Base-by-base conservation (phyloP, 441 rosid genomes). In the Metrosideros polymorpha region DNA sequence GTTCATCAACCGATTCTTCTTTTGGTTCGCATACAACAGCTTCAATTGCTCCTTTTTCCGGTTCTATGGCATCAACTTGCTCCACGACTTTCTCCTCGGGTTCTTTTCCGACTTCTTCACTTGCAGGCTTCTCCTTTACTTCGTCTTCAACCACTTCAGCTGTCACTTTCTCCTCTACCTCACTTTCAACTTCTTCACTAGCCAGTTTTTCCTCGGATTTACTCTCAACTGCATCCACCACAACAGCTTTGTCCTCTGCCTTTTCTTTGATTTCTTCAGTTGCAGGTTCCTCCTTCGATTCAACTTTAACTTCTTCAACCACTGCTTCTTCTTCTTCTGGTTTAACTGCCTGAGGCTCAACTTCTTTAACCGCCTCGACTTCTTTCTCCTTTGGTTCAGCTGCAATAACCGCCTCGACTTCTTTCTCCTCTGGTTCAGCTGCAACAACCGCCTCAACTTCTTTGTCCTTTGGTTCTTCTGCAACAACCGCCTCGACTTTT, bases 1-100 rank as follows among this genome's bases (percentile, higher is more conserved):
- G 76, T 29, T 86, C 88, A 35, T 12, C 53, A 25, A 49, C 59
- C 45, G 14, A 18, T 53, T 87, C 47, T 63, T 87, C 87, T 56
- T 82, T 83, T 84, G 82, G 88, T 63, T 82, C 85, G 10, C 35
- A 35, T 52, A 50, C 56, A 10, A 25, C 84, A 56, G 82, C 42
- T 43, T 87, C 86, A 84, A 27, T 82, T 54, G 45, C 59, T 22
- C 29, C 76, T 61, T 84, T 66, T 59, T 84, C 85, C 35, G 14
- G 59, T 86, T 85, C 87, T 57, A 18, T 63, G n/a, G 82, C 87
- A 52, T 79, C 85, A 19, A 32, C 82, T 88, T 66, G 86, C 53
- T 77, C 88, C 49, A 12, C 55, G 32, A 84, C 86, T 85, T 86
- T 87, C 88, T 86, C 84, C 61, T 57, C 84, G 15, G 56, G 57